phyloP scores from a whole-genome alignment of 768 basidiomycete species.

The Cubamyces lactineus region DNA sequence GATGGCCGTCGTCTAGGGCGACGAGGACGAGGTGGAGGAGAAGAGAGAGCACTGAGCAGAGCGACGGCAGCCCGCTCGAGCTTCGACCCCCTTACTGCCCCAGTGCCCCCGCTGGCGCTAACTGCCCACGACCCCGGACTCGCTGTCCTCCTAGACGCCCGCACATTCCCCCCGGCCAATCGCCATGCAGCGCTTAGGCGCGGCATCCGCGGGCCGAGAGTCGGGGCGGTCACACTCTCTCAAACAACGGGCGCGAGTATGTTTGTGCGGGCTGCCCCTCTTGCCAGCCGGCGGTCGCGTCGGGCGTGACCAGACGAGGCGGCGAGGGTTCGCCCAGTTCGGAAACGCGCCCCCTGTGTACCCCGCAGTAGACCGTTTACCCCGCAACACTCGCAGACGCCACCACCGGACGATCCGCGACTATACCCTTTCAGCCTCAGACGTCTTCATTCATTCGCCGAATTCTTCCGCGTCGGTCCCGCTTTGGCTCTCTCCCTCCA shows the following conservation, averaged over 20 bases:
- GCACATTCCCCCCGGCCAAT: conserved; percentile 17
- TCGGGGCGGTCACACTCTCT: conserved; percentile 5
- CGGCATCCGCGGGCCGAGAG: conserved; percentile 5
- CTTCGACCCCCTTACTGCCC: neutral
- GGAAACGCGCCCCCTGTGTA: neutral
- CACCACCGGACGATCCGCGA: neutral
- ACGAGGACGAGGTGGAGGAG: neutral
- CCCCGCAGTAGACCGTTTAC: conserved; percentile 1
- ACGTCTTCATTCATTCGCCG: neutral
- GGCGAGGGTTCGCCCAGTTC: neutral
- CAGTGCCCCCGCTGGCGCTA: neutral
- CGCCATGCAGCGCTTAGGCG: neutral
- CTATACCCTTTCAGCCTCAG: neutral
- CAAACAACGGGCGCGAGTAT: conserved; percentile 6
- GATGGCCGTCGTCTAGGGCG: neutral
- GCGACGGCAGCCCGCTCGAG: neutral
- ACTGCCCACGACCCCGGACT: conserved; percentile 11
- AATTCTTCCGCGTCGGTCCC: conserved; percentile 15
- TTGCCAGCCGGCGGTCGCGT: neutral
- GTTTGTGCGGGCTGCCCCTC: neutral
- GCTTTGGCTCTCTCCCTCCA: conserved; percentile 4
- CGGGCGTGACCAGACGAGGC: neutral
- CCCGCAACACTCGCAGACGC: neutral
- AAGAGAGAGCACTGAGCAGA: neutral
- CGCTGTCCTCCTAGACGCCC: conserved; percentile 6